Evolutionary conservation across 441 rosid species (phyloP), one percentile per base, ranked within the genome.

Genomic region (Capsella rubella): DNA sequence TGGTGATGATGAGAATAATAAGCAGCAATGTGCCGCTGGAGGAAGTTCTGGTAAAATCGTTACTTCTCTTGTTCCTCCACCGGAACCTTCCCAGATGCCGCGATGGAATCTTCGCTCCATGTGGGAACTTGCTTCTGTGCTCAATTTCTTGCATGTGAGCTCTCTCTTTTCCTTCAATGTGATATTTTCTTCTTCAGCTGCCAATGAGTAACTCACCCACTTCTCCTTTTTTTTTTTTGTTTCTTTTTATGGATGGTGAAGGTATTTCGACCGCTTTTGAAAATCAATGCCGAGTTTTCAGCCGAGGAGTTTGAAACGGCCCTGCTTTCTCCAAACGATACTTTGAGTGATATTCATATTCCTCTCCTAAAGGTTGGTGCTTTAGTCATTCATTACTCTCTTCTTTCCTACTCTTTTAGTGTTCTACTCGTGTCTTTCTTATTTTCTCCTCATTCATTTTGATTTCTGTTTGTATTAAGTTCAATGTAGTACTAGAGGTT

Each of bases 241-340:
- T 78, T 47, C 6, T 37, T 39, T 14, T 49, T 53, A 35, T 25
- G 66, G 49, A 18, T 63, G 71, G 43, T 75, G 82, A 62, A 95
- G 99, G 92, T 91, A 46, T 96, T 93, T 83, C 84, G 99, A 82
- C 87, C 87, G 49, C 81, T 90, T 59, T 81, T 96, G 90, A 96
- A 96, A 63, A 86, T 93, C 79, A 73, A 77, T 11, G 86, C 78
- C 51, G 99, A 96, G 90, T 96, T 93, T 77, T 93, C 98, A 9
- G 98, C 84, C 2, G 99, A 96, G 81, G 99, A 96, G 90, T 88
- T 96, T 16, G 98, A 96, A 76, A 93, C 98, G 25, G 97, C 99
- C 31, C 67, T 96, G 82, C 77, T 93, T 56, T 73, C 83, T 10
- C 98, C 98, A 2, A 96, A 96, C 81, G 93, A 91, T 60, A 93